A percentile compares a stretch with the other conserved stretches of the same genome.
Conservation (phyloP, 257 asterid genomes). For the Nicotiana tabacum region DNA sequence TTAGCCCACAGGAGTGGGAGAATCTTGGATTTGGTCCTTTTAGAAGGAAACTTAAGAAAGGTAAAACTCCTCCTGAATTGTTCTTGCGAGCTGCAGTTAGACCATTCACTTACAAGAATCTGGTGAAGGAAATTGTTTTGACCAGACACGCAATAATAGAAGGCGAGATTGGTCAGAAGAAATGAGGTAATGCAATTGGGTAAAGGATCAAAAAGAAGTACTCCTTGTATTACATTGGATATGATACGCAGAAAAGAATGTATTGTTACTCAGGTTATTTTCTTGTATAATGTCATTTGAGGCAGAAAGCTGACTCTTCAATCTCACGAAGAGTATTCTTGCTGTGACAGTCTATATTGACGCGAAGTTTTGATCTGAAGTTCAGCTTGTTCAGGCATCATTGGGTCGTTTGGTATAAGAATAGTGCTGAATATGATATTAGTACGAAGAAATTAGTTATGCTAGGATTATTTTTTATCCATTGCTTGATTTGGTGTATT, state of each 20-base stretch:
- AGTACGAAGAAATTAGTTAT: too few species aligned
- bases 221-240: background rate
- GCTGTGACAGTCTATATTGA: background rate
- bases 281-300: background rate
- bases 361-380: background rate
- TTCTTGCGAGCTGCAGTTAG: constrained; percentile 82
- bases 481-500: too few species aligned
- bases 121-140: constrained; percentile 86
- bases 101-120: constrained; percentile 79
- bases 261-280: background rate
- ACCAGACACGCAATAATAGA: constrained; percentile 80
- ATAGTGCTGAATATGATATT: too few species aligned
- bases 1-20: constrained; percentile 67
- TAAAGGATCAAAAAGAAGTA: background rate
- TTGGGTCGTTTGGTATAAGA: too few species aligned
- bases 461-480: too few species aligned
- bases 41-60: constrained; percentile 57
- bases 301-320: background rate
- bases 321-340: background rate
- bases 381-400: background rate
- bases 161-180: constrained; percentile 63
- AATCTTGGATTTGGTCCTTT: constrained; percentile 63
- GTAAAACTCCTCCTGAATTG: constrained; percentile 69
- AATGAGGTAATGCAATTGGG: constrained; percentile 13
- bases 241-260: background rate